These are phyloP conservation scores for Phytophthora europaea DNA, from an alignment of 352 stramenopile species.

Conservation along the genomic window DNA sequence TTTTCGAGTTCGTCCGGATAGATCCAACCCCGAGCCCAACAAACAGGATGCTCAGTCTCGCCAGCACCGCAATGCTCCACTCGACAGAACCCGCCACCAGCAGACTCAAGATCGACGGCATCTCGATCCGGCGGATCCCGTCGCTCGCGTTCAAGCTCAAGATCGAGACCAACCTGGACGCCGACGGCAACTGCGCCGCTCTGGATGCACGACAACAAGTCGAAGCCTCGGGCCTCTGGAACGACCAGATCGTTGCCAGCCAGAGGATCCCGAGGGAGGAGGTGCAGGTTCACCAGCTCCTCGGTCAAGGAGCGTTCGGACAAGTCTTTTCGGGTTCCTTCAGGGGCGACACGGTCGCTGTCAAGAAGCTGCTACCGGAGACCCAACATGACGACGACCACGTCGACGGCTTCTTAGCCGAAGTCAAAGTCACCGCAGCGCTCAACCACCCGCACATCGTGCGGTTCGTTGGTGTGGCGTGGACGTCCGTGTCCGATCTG, in stretches of 20 bases:
- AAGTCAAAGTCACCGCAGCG: slow-evolving; percentile 54
- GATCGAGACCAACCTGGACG: slow-evolving; percentile 34
- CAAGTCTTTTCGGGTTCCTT: slow-evolving; percentile 50
- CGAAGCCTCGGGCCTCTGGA: slow-evolving; percentile 17
- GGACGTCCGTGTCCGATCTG: slow-evolving; percentile 42
- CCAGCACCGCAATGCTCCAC: slow-evolving; percentile 12
- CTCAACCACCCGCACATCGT: slow-evolving; percentile 66
- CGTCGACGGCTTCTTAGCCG: slow-evolving; percentile 46
- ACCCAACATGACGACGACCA: slow-evolving; percentile 18
- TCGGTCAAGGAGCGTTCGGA: slow-evolving; percentile 45
- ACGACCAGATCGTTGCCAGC: slow-evolving; percentile 16
- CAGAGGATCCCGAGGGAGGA: slow-evolving; percentile 46
- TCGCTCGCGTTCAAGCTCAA: slow-evolving; percentile 30
- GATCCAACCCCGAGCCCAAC: not conserved
- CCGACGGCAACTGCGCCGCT: slow-evolving; percentile 9
- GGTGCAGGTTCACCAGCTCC: slow-evolving; percentile 31
- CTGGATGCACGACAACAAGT: slow-evolving; percentile 10
- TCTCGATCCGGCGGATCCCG: slow-evolving; percentile 22
- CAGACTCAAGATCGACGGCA: slow-evolving; percentile 33
- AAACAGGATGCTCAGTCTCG: slow-evolving; percentile 26
- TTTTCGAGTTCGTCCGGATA: not conserved
- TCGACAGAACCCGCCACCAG: slow-evolving; percentile 4
- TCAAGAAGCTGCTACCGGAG: slow-evolving; percentile 47
- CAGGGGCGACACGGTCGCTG: slow-evolving; percentile 43
- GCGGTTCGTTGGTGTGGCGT: slow-evolving; percentile 59